Percentiles rank a stretch among this genome's conserved stretches.
Conservation (phyloP, 2,329 filamentous ascomycete genomes). For the Colletotrichum tropicicola region DNA sequence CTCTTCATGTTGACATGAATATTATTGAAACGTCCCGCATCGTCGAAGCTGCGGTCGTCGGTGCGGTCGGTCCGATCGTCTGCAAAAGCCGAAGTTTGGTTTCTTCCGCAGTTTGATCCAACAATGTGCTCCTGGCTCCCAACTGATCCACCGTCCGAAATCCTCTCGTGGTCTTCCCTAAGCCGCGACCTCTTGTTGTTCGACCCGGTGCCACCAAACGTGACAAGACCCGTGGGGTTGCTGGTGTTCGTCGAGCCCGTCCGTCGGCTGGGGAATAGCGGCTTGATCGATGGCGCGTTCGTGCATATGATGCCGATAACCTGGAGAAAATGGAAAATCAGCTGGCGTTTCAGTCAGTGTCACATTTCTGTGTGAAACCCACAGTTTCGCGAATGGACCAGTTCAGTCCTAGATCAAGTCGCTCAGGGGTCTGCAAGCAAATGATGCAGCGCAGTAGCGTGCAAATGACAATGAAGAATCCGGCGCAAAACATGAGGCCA, state of each 20-base stretch:
- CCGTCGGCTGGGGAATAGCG: slow-evolving; percentile 10
- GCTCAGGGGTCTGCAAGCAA: slow-evolving; percentile 17
- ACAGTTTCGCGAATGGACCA: slow-evolving; percentile 32
- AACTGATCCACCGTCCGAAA: slow-evolving; percentile 11
- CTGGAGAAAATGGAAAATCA: not conserved
- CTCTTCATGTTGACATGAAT: slow-evolving; percentile 22
- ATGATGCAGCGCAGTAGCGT: slow-evolving; percentile 29
- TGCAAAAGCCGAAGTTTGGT: slow-evolving; percentile 6
- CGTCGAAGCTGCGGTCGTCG: slow-evolving; percentile 14
- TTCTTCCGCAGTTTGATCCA: not conserved
- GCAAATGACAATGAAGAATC: slow-evolving; percentile 31
- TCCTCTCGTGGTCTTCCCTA: not conserved
- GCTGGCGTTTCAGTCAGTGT: rapidly evolving
- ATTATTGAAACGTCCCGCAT: not conserved
- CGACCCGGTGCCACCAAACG: slow-evolving; percentile 15
- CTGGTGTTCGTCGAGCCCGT: slow-evolving; percentile 6
- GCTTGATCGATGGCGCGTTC: slow-evolving; percentile 25
- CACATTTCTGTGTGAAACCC: not conserved
- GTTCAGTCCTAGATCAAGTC: slow-evolving; percentile 17
- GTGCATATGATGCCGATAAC: slow-evolving; percentile 23
- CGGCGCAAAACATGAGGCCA: slow-evolving; percentile 30
- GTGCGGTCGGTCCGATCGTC: slow-evolving; percentile 7
- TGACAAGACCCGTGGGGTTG: slow-evolving; percentile 15
- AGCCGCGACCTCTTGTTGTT: slow-evolving; percentile 9
- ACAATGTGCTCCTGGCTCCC: slow-evolving; percentile 26